phyloP scores from a whole-genome alignment of 164 flowering plant species.

The Dillenia suffruticosa region DNA sequence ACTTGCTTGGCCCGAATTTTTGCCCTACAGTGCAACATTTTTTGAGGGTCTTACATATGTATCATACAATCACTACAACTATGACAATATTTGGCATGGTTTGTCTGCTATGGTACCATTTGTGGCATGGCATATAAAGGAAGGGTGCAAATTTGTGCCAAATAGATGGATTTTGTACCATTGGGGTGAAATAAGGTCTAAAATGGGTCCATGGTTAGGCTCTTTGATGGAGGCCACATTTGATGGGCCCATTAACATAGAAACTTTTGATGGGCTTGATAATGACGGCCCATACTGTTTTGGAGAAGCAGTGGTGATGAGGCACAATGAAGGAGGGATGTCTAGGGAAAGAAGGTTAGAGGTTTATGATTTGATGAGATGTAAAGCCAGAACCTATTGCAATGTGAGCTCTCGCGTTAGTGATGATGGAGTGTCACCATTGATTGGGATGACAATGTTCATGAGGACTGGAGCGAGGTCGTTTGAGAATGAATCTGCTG shows the following conservation, averaged over 20 bases:
- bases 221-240: too few relatives aligned
- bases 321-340: slow-evolving; percentile 78
- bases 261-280: too few relatives aligned
- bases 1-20: slow-evolving; percentile 27
- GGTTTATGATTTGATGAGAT: slow-evolving; percentile 66
- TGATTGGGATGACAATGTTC: slow-evolving; percentile 64
- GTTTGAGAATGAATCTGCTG: slow-evolving; percentile 57
- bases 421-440: slow-evolving; percentile 4
- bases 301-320: slow-evolving; percentile 69
- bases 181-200: slow-evolving; percentile 35
- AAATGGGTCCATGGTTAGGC: too few relatives aligned
- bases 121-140: slow-evolving; percentile 24
- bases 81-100: slow-evolving; percentile 27
- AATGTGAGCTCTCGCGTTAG: slow-evolving; percentile 21
- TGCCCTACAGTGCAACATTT: slow-evolving; percentile 19
- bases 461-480: slow-evolving; percentile 72
- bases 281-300: slow-evolving; percentile 32
- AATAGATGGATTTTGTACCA: slow-evolving; percentile 36
- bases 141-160: slow-evolving; percentile 13
- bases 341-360: slow-evolving; percentile 47
- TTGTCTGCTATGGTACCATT: slow-evolving; percentile 20
- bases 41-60: slow-evolving; percentile 22
- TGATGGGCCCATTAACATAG: too few relatives aligned
- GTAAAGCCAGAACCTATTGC: slow-evolving; percentile 61
- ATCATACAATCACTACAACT: slow-evolving; percentile 23